Evolutionary conservation across 169 alveolate species (phyloP).

Genomic region (Cytauxzoon felis): DNA sequence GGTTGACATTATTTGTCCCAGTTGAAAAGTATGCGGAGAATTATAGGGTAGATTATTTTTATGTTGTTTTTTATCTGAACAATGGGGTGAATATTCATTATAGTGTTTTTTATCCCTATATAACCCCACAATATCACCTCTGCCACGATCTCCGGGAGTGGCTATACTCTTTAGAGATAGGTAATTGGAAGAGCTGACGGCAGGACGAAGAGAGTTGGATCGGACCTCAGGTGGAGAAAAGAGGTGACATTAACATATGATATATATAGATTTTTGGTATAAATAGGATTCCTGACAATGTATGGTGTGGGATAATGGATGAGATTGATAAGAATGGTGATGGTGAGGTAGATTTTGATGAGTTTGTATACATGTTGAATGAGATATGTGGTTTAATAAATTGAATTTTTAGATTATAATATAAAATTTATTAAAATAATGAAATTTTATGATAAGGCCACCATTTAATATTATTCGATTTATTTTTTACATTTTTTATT

Average conservation of each 20-base stretch:
- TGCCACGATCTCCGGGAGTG: no score
- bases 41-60: no score
- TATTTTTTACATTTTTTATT: background rate
- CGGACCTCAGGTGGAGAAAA: background rate
- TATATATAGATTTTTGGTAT: slow-evolving; percentile 63
- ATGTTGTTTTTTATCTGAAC: no score
- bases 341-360: slow-evolving; percentile 76
- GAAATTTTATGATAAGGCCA: slow-evolving; percentile 45
- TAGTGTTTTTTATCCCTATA: no score
- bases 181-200: background rate
- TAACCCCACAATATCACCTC: no score
- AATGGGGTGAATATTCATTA: no score
- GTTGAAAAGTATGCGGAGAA: no score
- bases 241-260: background rate
- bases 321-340: slow-evolving; percentile 70
- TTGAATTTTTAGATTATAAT: no score
- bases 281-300: slow-evolving; percentile 55
- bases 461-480: background rate
- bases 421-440: slow-evolving; percentile 18
- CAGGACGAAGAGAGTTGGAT: background rate
- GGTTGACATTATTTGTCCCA: background rate
- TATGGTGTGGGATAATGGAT: slow-evolving; percentile 66
- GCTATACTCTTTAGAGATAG: no score
- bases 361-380: slow-evolving; percentile 72
- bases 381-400: slow-evolving; percentile 56